phyloP scores from a whole-genome alignment of 1,284 basidiomycete genomes.

The Ustilago trichophora region DNA sequence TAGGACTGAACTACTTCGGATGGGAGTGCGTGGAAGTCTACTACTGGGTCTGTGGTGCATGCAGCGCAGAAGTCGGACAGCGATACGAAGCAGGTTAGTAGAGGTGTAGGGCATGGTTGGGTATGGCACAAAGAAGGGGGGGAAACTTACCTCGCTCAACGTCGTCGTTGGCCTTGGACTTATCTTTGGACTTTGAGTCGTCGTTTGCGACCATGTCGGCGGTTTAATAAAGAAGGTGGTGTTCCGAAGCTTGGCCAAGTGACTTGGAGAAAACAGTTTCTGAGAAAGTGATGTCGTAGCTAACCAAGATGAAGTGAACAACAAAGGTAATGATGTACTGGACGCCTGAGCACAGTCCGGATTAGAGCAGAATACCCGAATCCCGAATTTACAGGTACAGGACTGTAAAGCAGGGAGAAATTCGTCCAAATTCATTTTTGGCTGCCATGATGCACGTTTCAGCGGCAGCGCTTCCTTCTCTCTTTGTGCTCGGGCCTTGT shows the following conservation, averaged over 20 bases:
- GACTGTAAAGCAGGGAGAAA: too few species aligned
- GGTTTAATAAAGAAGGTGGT: not conserved
- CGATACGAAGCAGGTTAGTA: too few species aligned
- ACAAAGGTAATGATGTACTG: not conserved
- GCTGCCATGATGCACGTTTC: not conserved
- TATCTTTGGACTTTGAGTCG: conserved; percentile 29
- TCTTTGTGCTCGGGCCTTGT: too few species aligned
- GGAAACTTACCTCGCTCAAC: conserved; percentile 21
- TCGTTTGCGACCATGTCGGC: conserved; percentile 23
- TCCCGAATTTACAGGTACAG: conserved; percentile 12
- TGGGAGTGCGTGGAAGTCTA: conserved; percentile 53
- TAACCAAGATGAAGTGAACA: not conserved
- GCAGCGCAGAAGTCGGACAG: too few species aligned
- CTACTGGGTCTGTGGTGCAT: conserved; percentile 27
- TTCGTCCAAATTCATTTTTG: conserved; percentile 8
- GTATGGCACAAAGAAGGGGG: not conserved
- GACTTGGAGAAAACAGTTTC: not conserved
- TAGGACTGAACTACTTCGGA: conserved; percentile 51
- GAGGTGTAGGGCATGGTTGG: too few species aligned
- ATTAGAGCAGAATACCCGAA: not conserved
- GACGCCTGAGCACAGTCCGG: not conserved
- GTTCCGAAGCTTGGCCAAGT: too few species aligned
- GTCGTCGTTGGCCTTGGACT: conserved; percentile 27
- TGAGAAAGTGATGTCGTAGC: too few species aligned
- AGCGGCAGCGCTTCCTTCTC: not conserved